Base-by-base conservation (phyloP, 441 rosid species). In the Erysimum cheiri region DNA sequence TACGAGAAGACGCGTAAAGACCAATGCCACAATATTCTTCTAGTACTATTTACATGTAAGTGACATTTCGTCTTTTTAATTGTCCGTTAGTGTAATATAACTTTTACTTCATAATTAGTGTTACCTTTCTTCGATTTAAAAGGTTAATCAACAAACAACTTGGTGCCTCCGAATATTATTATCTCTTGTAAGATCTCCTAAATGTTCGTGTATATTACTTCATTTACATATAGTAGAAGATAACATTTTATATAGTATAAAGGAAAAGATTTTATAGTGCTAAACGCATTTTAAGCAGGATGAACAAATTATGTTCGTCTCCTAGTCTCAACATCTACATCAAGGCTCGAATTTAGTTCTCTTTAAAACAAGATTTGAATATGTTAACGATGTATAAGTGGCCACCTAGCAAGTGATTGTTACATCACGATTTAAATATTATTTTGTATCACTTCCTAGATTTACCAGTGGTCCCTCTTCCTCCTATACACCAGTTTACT, bases 331-430 rank as follows among this genome's bases (percentile, higher is more conserved):
- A 47, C 65, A 69, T 46, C 57, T 32, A 7, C 47, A 57, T 10
- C 65, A 57, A 57, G 19, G 13, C 47, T 57, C 56, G 47, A 35
- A 57, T 44, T 33, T 44, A 13, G 9, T 56, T 33, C 46, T 8
- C 14, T 36, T 15, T 13, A 5, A 3, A 5, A 19, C 48, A 5
- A 7, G 4, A 13, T 63, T 4, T 6, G 33, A 32, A 4, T 14
- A 22, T 46, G 32, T 60, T 33, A 3, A 22, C 44, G 44, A 47
- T 22, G 0, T 50, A 24, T 36, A 24, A 46, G 72, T 69, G 58
- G 65, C 29, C 49, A 69, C 58, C 9, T 69, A 69, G 4, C 40
- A 58, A 69, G 39, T 69, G 73, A 69, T 69, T 69, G 49, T 47
- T 47, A 36, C 49, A 47, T 7, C 58, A 57, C 1, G 37, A 33